Evolutionary conservation across 805 yeast species (phyloP), one percentile per base, ranked within the genome.

Genomic region (Metschnikowia gelsemii): DNA sequence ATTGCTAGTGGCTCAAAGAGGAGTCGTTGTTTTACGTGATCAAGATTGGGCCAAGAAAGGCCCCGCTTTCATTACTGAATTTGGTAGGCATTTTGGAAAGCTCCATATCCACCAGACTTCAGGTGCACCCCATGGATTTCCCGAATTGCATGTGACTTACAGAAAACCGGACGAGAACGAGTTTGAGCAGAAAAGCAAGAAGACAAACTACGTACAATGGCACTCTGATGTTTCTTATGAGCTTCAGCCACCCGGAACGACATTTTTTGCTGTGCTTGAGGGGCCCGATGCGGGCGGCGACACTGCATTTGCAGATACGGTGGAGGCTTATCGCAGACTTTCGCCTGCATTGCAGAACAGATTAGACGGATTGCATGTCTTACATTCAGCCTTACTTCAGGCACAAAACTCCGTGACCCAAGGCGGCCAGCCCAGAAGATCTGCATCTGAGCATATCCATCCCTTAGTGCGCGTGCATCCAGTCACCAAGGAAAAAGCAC

Each of bases 51-150:
- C 33, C 47, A 25, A 18, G 13, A 26, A 30, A 16, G 50, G 50
- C 3, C 70, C 70, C 8, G 43, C 49, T 14, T 63, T 51, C 40
- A 58, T 58, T 18, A 54, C 56, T 19, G 64, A 64, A 22, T 64
- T 47, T 37, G 68, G 62, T 12, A 53, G 52, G 23, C 54, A 66
- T 49, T 66, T 50, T 42, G 71, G 71, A 8, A 61, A 59, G 3
- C 53, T 71, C 27, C 78, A 75, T 50, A 62, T 69, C 40, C 78
- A 75, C 45, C 75, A 77, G 28, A 69, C 74, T 6, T 58, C 66
- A n/a, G 70, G 68, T 3, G 59, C 68, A 11, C 70, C 70, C 16
- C 32, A 34, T 5, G 59, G 6, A n/a, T 46, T 32, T 35, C 70
- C 68, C 11, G 62, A 63, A 38, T 52, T 64, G 35, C 68, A 63